phyloP scores from a whole-genome alignment of 768 basidiomycete genomes.

The Russula vinacea region DNA sequence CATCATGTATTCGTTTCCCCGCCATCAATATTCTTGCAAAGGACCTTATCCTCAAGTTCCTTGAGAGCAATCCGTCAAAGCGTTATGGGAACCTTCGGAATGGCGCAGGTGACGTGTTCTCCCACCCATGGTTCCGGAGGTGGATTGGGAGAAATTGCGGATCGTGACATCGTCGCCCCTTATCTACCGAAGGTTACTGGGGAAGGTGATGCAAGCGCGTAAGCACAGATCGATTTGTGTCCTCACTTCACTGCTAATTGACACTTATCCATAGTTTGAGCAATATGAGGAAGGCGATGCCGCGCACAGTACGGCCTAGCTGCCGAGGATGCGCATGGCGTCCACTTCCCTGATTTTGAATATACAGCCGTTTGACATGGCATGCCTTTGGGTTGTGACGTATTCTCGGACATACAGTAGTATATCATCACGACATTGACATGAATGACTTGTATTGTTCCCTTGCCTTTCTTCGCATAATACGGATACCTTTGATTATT shows the following conservation, averaged over 20 bases:
- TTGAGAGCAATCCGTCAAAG: slow-evolving; percentile 84
- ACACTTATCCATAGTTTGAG: slow-evolving; percentile 50
- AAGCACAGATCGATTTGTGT: slow-evolving; percentile 39
- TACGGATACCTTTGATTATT: slow-evolving; percentile 21
- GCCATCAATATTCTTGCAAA: slow-evolving; percentile 72
- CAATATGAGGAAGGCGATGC: slow-evolving; percentile 76
- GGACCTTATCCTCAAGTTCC: slow-evolving; percentile 85
- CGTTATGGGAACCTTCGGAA: slow-evolving; percentile 87
- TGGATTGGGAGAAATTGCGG: slow-evolving; percentile 81
- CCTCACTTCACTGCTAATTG: slow-evolving; percentile 2
- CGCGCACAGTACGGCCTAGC: slow-evolving; percentile 56
- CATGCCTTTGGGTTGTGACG: not conserved
- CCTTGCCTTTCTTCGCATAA: slow-evolving; percentile 1
- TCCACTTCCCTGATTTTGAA: slow-evolving; percentile 75
- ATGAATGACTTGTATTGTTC: slow-evolving; percentile 22
- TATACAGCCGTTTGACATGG: slow-evolving; percentile 46
- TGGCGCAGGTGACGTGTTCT: slow-evolving; percentile 88
- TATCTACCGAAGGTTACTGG: slow-evolving; percentile 89
- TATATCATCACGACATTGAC: slow-evolving; percentile 20
- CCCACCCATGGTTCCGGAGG: slow-evolving; percentile 94
- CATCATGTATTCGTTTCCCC: slow-evolving; percentile 76
- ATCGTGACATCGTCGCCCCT: slow-evolving; percentile 89
- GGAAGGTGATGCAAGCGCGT: slow-evolving; percentile 96
- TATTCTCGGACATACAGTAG: not conserved
- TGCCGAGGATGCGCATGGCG: slow-evolving; percentile 59